A percentile compares a stretch with the other conserved stretches of the same genome.
These are phyloP conservation scores for Rhizoclosmatium globosum DNA, from an alignment of 192 early-diverging fungal species.

Conservation along the genomic window DNA sequence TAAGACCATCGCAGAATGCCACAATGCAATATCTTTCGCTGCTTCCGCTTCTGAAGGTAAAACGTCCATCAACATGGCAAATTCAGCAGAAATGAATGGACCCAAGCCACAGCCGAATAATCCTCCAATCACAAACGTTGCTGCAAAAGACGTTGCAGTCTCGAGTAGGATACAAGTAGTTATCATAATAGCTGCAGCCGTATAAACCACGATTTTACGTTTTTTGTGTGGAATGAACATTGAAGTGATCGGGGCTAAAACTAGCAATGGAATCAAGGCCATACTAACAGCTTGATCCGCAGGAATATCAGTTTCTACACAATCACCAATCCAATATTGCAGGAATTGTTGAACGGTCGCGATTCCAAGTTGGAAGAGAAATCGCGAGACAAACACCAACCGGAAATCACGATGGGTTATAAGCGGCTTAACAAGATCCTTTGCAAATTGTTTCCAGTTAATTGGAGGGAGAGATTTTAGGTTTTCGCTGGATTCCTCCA, in stretches of 20 bases:
- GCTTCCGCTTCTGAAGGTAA: constrained; percentile 39
- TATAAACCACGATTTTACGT: constrained; percentile 37
- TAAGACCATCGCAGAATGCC: constrained; percentile 49
- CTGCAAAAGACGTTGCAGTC: constrained; percentile 22
- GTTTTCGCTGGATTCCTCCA: constrained; percentile 27
- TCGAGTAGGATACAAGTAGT: constrained; percentile 39
- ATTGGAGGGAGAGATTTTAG: constrained; percentile 28
- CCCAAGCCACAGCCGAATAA: constrained; percentile 48
- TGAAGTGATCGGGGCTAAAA: constrained; percentile 49
- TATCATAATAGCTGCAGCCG: constrained; percentile 33
- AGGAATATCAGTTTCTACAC: constrained; percentile 39
- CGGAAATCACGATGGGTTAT: constrained; percentile 45
- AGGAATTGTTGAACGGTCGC: constrained; percentile 59
- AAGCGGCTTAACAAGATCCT: constrained; percentile 46
- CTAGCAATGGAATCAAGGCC: constrained; percentile 51
- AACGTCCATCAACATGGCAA: constrained; percentile 52
- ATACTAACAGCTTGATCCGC: constrained; percentile 51
- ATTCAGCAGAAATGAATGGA: constrained; percentile 39
- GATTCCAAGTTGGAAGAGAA: constrained; percentile 59
- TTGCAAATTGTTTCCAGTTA: constrained; percentile 38
- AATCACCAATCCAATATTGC: constrained; percentile 60
- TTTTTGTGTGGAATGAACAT: constrained; percentile 32
- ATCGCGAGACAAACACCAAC: constrained; percentile 53
- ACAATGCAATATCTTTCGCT: constrained; percentile 54
- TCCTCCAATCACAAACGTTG: constrained; percentile 24